Base-by-base conservation (phyloP, 2,329 filamentous ascomycete genomes). In the Biscogniauxia marginata region DNA sequence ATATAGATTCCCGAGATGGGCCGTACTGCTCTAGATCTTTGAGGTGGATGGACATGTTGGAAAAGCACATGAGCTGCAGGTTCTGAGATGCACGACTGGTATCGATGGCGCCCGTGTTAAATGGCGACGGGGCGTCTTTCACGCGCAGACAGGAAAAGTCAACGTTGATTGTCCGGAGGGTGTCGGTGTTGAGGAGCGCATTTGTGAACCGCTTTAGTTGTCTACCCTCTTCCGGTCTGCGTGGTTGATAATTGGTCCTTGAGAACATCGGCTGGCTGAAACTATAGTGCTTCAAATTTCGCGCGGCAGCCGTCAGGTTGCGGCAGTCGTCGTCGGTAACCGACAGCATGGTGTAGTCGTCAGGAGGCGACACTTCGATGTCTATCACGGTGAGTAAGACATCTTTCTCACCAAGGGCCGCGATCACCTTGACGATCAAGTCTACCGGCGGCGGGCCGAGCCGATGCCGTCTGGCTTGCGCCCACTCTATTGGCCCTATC, bases 1-100 rank as follows among this genome's bases (percentile, higher is more conserved):
- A 24, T 11, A 18, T 34, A 46, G n/a, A 43, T 18, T 34, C n/a
- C 46, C 24, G 24, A n/a, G 7, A 54, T 21, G 20, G 16, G 39
- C 24, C 39, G 24, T 21, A 54, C 55, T 24, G 47, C 43, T 47
- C 24, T 8, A 55, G 53, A n/a, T 55, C 53, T 16, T 51, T 3
- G 2, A 43, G 34, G 46, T 55, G 53, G 23, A 55, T 46, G 7
- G 53, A 21, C 1, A 48, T 49, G 4, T 47, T 23, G 48, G 46
- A 50, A 46, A 55, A 47, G 4, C 20, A 7, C 24, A 46, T 39
- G 30, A 39, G 30, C 13, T n/a, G 13, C 13, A 39, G 30, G 30
- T n/a, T n/a, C 13, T 16, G 30, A 11, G 30, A 39, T 16, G 30
- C 30, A 3, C 13, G 30, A 16, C 30, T 39, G 2, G 30, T 39